Base-by-base conservation (phyloP, 2,329 filamentous ascomycete genomes). In the Diaporthe nobilis region DNA sequence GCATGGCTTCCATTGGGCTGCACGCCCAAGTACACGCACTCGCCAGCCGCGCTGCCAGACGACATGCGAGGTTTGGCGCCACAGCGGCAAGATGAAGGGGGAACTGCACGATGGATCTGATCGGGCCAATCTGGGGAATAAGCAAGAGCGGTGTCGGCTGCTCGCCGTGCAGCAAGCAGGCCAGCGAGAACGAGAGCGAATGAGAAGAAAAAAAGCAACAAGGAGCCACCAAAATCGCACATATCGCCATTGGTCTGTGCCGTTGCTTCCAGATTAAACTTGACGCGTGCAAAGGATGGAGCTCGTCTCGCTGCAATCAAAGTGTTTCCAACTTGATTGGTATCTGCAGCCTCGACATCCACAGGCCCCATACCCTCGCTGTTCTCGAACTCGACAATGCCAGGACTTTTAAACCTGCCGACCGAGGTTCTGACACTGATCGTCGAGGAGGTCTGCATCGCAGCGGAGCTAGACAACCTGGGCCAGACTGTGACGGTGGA, bases 11-110 rank as follows among this genome's bases (percentile, higher is more conserved):
- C 49, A 70, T 70, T 70, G 65, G 65, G 17, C n/a, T 53, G 65
- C 31, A 28, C 15, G 7, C 20, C 49, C 15, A 53, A 13, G 34
- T 28, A 31, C 25, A 13, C 42, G 17, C n/a, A 55, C 44, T 67
- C 65, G 65, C 49, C 65, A 70, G 65, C 65, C 65, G 65, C 65
- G 65, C 65, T 70, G 49, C 49, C 49, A 70, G 65, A 70, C 65
- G 65, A 70, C 65, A 70, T 55, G 49, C 49, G 49, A 55, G 15
- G 15, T n/a, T 68, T 53, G 63, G 47, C 65, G 47, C 65, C 49
- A 53, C 65, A 13, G 65, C 65, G 65, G 65, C 65, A 68, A 53
- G 47, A 25, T 5, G 3, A 25, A 51, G n/a, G 47, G 20, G 15
- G n/a, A 12, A 42, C 17, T 53, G 31, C 34, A 25, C n/a, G 47